Evolutionary conservation across 2,329 filamentous ascomycete species (phyloP), one percentile per base, ranked within the genome.

Genomic region (Penicillium psychrosexuale): DNA sequence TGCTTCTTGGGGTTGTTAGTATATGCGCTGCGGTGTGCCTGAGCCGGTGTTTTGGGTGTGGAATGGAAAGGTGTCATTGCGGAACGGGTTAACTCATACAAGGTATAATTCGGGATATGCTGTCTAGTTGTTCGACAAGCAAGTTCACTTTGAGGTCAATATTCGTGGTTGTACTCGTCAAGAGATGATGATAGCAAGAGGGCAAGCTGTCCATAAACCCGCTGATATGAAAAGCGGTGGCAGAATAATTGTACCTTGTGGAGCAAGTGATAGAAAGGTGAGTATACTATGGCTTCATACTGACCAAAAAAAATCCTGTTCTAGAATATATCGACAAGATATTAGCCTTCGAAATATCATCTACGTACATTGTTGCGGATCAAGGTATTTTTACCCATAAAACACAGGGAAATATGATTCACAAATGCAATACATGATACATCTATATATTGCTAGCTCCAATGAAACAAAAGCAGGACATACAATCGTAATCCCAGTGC

Each of bases 181-280:
- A 27, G 33, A 31, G 47, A 50, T 40, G 50, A 39, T 51, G 55
- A 53, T 43, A 37, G 28, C 47, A 50, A 59, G 56, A 63, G 51
- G 47, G 59, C 61, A 61, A 66, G 62, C 57, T 66, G 63, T 64
- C 63, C 63, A 64, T 47, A 62, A 58, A 53, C 40, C 42, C 37
- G 13, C 22, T 49, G 36, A 44, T 53, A 45, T 12, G 31, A 13
- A 49, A 59, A 53, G 63, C 63, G 63, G 63, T 66, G 63, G 61
- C 59, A 65, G 60, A 63, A 66, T 51, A 11, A 17, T 37, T 5
- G 40, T 31, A 28, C 46, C 8, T 36, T 27, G 15, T 15, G 3
- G 22, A 24, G 22, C 22, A 24, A 4, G 22, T 24, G 3, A 24
- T 24, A 24, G 3, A 24, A 33, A 33, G 5, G 3, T 3, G 12